A percentile compares a stretch with the other conserved stretches of the same genome.
Conservation (phyloP, 1,139 yeast genomes). For the Candida neerlandica region DNA sequence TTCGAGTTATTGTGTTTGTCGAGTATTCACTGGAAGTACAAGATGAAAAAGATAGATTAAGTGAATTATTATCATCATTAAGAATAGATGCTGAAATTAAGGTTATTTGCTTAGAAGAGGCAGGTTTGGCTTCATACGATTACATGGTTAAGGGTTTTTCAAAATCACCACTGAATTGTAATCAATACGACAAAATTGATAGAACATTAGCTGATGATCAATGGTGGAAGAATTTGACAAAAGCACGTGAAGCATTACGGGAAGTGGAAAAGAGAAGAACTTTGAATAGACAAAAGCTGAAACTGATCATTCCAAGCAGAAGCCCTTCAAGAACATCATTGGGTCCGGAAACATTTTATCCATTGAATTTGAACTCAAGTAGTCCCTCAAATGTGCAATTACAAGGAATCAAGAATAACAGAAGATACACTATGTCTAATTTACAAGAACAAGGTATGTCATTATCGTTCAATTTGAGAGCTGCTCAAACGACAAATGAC, state of each 20-base stretch:
- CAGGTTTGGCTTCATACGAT: conserved; percentile 66
- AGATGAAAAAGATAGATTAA: conserved; percentile 67
- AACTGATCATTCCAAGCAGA: conserved; percentile 6
- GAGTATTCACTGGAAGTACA: conserved; percentile 70
- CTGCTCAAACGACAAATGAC: conserved; percentile 30
- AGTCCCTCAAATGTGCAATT: conserved; percentile 19
- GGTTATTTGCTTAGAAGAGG: conserved; percentile 67
- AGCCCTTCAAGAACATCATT: conserved; percentile 14
- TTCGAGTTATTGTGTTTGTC: conserved; percentile 88
- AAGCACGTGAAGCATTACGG: conserved; percentile 51
- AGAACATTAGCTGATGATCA: conserved; percentile 39
- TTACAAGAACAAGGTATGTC: conserved; percentile 75
- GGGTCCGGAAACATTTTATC: conserved; percentile 20
- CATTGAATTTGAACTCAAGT: conserved; percentile 28
- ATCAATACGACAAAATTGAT: conserved; percentile 35
- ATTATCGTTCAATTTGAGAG: conserved; percentile 64
- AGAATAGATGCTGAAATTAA: conserved; percentile 80
- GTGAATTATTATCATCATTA: conserved; percentile 65
- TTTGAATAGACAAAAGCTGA: conserved; percentile 17
- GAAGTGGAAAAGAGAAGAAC: conserved; percentile 35
- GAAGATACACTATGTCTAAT: conserved; percentile 56
- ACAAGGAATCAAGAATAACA: conserved; percentile 27
- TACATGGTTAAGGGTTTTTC: conserved; percentile 70
- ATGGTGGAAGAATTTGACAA: conserved; percentile 70
- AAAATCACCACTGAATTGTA: conserved; percentile 29